These are phyloP conservation scores for Fusarium coicis DNA, from an alignment of 2,329 filamentous ascomycete genomes.

Conservation along the genomic window DNA sequence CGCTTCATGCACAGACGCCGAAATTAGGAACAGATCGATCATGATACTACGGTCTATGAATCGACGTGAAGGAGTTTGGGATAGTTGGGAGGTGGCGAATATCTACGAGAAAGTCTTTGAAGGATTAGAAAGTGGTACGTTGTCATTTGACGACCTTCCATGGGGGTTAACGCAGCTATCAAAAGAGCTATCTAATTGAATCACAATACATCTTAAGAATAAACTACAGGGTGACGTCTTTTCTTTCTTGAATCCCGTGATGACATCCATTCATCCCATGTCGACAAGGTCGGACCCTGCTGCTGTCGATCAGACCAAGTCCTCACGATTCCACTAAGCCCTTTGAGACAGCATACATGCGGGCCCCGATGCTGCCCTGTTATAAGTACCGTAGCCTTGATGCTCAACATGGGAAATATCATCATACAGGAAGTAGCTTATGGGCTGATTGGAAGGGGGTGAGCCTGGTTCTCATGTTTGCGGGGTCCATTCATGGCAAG, in stretches of 20 bases:
- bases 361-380: neutral
- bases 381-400: neutral
- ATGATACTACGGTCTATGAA: conserved; percentile 16
- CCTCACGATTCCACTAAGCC: neutral
- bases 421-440: neutral
- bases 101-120: conserved; percentile 26
- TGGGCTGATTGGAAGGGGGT: neutral
- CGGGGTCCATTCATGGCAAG: neutral
- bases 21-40: conserved; percentile 16
- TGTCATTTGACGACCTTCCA: neutral
- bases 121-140: neutral
- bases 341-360: neutral
- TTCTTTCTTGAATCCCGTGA: neutral
- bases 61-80: conserved; percentile 39
- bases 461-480: neutral
- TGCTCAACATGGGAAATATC: neutral
- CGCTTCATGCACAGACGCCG: conserved; percentile 9
- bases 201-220: neutral
- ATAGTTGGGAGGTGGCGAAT: conserved; percentile 35
- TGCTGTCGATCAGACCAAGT: neutral
- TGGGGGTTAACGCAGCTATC: neutral
- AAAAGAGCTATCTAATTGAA: neutral
- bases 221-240: neutral
- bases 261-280: neutral
- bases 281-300: neutral